Base-by-base conservation (phyloP, 2,329 filamentous ascomycete genomes). In the Knufia fluminis region DNA sequence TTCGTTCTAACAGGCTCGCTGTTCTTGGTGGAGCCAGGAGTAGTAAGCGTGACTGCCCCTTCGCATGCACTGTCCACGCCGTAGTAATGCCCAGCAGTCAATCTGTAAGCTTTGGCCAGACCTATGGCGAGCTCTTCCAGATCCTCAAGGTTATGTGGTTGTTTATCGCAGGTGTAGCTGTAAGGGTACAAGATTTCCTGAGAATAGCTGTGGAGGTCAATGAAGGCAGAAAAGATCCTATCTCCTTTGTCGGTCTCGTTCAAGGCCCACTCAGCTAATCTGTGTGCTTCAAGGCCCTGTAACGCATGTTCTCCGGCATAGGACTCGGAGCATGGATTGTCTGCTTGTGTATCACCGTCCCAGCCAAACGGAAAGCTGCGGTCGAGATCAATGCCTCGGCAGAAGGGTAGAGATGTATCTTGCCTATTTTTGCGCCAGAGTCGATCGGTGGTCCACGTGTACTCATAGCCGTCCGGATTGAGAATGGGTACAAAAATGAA, bases 351-450 rank as follows among this genome's bases (percentile, higher is more conserved):
- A 12, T 78, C 74, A 33, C 77, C 79, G 59, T 91, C 82, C 89
- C 91, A 97, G 59, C 85, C 79, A 65, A 84, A 95, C 1, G 82
- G 79, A 68, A 91, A 97, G 12, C 83, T 79, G 55, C 88, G 86
- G 61, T 97, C 91, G 14, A 98, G 76, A 63, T 98, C 92, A 44
- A 95, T 74, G 7, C 92, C 92, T 4, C 77, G 82, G 64, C 92
- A 98, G 67, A 91, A 91, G 14, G 81, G 78, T 52, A 94, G 75
- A 51, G 76, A 82, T 0, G 90, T 97, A 45, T 82, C 77, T 63
- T 97, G 91, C 43, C 88, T 76, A 51, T 92, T 94, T 70, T 97
- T 98, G 61, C 91, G 85, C 91, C 91, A 98, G 0, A 98, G 73
- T 6, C 92, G 82, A 65, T 98, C 91, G 1, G 80, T 80, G 52